Evolutionary conservation across 2,329 filamentous ascomycete species (phyloP), one percentile per base, ranked within the genome.

Genomic region (Aspergillus udagawae): DNA sequence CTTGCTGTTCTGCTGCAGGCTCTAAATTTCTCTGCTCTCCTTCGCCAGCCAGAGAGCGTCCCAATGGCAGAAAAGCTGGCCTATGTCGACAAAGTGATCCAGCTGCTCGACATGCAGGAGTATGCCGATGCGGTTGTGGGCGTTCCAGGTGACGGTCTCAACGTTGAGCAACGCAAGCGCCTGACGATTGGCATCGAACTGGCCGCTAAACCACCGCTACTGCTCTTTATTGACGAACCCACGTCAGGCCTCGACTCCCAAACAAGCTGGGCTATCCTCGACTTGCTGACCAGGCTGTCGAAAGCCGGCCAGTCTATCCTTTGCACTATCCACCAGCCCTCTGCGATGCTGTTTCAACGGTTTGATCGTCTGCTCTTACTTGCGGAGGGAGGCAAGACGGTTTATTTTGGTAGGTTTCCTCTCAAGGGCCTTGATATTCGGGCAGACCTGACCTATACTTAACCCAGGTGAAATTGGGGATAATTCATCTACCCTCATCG

Each of bases 291-390:
- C 75, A 96, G 95, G 75, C 82, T 97, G 29, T 91, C 91, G 66
- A 89, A 93, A 73, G 89, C 86, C 60, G 92, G 93, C 17, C 91
- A 95, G 72, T 92, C 93, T 52, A 91, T 97, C 74, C 86, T 97
- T 20, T 96, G 92, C 78, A 97, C 93, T 0, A 97, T 97, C 59
- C 93, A 97, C 73, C 93, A 97, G 74, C 93, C 93, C n/a, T 95
- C 91, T 17, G 92, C 92, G 38, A 92, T 96, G 83, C 82, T 97
- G 52, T 96, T 97, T 79, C 90, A 96, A 72, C 88, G 91, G 57
- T 97, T 88, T 53, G 86, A 88, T 60, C 80, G 82, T 1, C 74
- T 88, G 1, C 74, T 88, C 0, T 86, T 89, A 71, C 78, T 89
- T 3, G 84, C 85, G 5, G 80, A 77, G 56, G 86, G 86, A 38